These are phyloP conservation scores for Mollisia scopiformis DNA, from an alignment of 2,329 filamentous ascomycete species.

Conservation along the genomic window DNA sequence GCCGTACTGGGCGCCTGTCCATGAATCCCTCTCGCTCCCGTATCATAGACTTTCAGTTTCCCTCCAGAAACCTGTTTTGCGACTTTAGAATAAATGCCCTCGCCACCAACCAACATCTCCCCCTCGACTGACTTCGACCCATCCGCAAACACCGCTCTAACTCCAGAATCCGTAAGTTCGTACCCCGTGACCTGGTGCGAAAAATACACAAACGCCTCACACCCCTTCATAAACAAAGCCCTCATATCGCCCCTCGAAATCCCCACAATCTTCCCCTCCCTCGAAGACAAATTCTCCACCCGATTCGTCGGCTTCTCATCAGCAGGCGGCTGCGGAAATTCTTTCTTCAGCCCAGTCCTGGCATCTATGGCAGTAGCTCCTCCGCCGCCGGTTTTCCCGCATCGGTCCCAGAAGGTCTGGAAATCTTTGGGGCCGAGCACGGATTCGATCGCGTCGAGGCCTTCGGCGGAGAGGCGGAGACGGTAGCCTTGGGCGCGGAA, in stretches of 20 bases:
- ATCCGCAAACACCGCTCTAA: conserved; percentile 61
- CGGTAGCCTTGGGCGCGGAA: conserved; percentile 67
- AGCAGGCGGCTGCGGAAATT: conserved; percentile 31
- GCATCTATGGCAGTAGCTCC: conserved; percentile 56
- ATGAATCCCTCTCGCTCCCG: conserved; percentile 65
- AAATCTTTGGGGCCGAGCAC: conserved; percentile 53
- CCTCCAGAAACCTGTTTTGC: conserved; percentile 62
- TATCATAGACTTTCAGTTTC: conserved; percentile 63
- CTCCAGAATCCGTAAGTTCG: conserved; percentile 56
- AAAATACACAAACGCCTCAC: conserved; percentile 59
- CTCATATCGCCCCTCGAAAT: conserved; percentile 68
- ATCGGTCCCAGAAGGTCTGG: conserved; percentile 58
- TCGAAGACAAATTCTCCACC: conserved; percentile 45
- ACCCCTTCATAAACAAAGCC: conserved; percentile 57
- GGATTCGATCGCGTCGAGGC: conserved; percentile 62
- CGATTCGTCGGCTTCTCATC: conserved; percentile 17
- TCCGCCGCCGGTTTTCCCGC: conserved; percentile 61
- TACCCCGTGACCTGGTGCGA: conserved; percentile 59
- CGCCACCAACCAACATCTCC: conserved; percentile 61
- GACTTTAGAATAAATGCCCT: conserved; percentile 64
- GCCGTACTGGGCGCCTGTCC: conserved; percentile 65
- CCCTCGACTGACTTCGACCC: conserved; percentile 61
- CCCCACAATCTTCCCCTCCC: conserved; percentile 62
- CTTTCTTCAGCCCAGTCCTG: conserved; percentile 50
- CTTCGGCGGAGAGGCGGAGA: conserved; percentile 58